Evolutionary conservation across 2,329 filamentous ascomycete species (phyloP), one percentile per base, ranked within the genome.

Genomic region (Cadophora gregata): DNA sequence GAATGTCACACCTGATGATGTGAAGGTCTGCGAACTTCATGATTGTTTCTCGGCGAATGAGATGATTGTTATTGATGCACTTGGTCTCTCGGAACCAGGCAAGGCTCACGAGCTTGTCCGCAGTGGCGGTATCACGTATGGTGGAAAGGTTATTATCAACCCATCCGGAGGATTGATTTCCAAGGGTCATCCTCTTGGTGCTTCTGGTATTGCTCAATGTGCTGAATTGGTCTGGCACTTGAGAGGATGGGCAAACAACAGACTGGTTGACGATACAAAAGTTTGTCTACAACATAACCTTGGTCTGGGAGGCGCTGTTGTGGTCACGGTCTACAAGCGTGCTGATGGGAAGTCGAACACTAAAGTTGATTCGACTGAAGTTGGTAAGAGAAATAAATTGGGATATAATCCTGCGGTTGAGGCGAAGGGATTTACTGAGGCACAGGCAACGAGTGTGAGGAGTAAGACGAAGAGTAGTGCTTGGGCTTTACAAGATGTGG

Each of bases 31-130:
- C 76, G 95, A 98, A 82, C 84, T 98, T 68, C 96, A 98, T 80
- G 96, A 98, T 82, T 98, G 96, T 83, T 98, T 98, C 85, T 93
- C 90, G 21, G 90, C 95, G 29, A 98, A 98, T 78, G 93, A 98
- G 83, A 91, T 98, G 90, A 86, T 96, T 61, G 90, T 89, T 1
- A 89, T 98, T 60, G 95, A 98, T 77, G 93, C 93, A 0, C 85
- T 98, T 0, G 93, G 93, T 1, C 85, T 98, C 12, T 87, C 85
- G 48, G 88, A 88, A 66, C 87, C 85, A 16, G 95, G 95, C 19
- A 95, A 93, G 79, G 96, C 95, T 0, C 94, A 97, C 78, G 93
- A 97, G 80, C 88, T 97, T 79, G 93, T 98, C 27, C 88, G 93
- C 50, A 81, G 80, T 10, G 94, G 94, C 31, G 93, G 94, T 75